Evolutionary conservation across 345 rosid genomes (phyloP).

Genomic region (Heritiera fomes): DNA sequence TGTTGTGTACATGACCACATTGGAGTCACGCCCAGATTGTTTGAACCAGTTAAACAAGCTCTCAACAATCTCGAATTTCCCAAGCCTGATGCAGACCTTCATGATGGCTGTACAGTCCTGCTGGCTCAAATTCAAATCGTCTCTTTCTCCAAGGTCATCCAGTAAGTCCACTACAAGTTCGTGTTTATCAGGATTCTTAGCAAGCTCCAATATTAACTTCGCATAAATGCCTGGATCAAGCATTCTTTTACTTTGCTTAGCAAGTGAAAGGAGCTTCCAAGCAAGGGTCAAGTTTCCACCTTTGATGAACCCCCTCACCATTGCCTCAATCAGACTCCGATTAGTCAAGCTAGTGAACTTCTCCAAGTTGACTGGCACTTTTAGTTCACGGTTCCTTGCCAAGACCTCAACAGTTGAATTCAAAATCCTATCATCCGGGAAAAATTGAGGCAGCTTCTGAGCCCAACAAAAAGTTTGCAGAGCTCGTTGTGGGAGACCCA

Average conservation of each 20-base stretch:
- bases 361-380: slow-evolving; percentile 54
- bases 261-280: slow-evolving; percentile 59
- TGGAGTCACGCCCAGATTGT: slow-evolving; percentile 54
- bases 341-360: slow-evolving; percentile 53
- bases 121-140: slow-evolving; percentile 62
- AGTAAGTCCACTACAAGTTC: slow-evolving; percentile 48
- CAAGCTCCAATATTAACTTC: slow-evolving; percentile 73
- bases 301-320: slow-evolving; percentile 67
- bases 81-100: slow-evolving; percentile 70
- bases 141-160: slow-evolving; percentile 67
- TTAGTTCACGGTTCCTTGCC: slow-evolving; percentile 60
- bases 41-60: slow-evolving; percentile 66
- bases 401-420: slow-evolving; percentile 73
- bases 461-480: slow-evolving; percentile 87
- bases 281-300: slow-evolving; percentile 72
- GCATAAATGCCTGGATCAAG: slow-evolving; percentile 64
- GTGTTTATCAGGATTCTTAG: slow-evolving; percentile 69
- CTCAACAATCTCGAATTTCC: slow-evolving; percentile 60
- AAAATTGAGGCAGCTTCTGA: slow-evolving; percentile 59
- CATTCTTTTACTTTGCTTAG: slow-evolving; percentile 53
- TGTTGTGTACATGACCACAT: slow-evolving; percentile 83
- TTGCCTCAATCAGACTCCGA: slow-evolving; percentile 75
- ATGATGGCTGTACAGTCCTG: slow-evolving; percentile 80
- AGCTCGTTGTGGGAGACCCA: slow-evolving; percentile 79
- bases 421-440: slow-evolving; percentile 67